Conservation (phyloP, 805 yeast species). For the Starmerella stellata region DNA sequence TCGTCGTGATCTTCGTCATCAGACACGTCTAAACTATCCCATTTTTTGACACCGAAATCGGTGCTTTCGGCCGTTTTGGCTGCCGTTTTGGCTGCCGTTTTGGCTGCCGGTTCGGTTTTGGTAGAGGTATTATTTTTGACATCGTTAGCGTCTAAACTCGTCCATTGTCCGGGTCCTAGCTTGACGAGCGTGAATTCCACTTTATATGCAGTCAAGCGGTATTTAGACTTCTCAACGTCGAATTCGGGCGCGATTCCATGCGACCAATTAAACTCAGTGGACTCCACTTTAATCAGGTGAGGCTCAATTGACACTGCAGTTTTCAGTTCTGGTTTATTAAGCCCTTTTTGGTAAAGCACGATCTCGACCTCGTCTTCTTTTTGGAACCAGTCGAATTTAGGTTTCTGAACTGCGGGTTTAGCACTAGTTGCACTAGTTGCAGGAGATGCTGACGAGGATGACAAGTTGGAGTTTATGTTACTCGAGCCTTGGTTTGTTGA, state of each 20-base stretch:
- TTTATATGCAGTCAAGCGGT: slow-evolving; percentile 48
- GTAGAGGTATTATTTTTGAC: too few species aligned
- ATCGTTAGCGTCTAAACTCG: not conserved
- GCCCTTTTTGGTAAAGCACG: slow-evolving; percentile 51
- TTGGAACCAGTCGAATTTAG: slow-evolving; percentile 54
- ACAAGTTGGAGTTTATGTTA: not conserved
- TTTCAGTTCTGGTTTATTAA: slow-evolving; percentile 37
- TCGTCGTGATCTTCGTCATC: slow-evolving; percentile 31
- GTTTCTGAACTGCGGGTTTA: not conserved
- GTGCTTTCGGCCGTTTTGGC: slow-evolving; percentile 31
- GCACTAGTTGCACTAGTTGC: not conserved
- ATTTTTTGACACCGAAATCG: slow-evolving; percentile 39
- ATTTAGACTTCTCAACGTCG: slow-evolving; percentile 29
- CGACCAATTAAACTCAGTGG: slow-evolving; percentile 29
- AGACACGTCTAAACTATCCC: slow-evolving; percentile 34
- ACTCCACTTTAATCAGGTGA: slow-evolving; percentile 3
- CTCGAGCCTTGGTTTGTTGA: not conserved
- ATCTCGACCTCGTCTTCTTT: slow-evolving; percentile 37
- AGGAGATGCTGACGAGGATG: not conserved
- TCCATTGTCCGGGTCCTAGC: slow-evolving; percentile 16
- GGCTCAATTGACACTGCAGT: slow-evolving; percentile 25
- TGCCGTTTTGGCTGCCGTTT: slow-evolving; percentile 30
- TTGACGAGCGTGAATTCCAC: slow-evolving; percentile 51
- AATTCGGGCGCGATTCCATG: slow-evolving; percentile 39
- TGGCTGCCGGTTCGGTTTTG: not conserved